Conservation (phyloP, 2,329 filamentous ascomycete genomes). For the Dactylellina leptospora region DNA sequence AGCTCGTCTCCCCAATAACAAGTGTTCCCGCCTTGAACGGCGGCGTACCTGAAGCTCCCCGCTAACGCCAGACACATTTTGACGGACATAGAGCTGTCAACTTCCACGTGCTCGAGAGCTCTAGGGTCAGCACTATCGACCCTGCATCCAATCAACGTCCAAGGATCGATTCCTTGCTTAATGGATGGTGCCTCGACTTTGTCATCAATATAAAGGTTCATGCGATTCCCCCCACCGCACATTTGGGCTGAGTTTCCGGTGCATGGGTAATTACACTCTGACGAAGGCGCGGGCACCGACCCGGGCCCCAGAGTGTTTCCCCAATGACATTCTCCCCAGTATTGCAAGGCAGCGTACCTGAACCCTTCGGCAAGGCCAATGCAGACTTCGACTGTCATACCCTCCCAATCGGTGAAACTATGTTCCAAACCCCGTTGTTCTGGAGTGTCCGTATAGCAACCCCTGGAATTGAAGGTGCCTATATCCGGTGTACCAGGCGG, state of each 20-base stretch:
- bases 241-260: neutral
- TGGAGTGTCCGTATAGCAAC: constrained; percentile 6
- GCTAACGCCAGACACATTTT: constrained; percentile 25
- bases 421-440: neutral
- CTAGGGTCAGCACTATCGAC: neutral
- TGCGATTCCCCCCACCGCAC: constrained; percentile 5
- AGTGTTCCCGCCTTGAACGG: constrained; percentile 16
- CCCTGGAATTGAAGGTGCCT: too few species aligned
- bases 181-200: constrained; percentile 13
- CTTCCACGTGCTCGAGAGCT: neutral
- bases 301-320: neutral
- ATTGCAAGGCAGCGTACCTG: constrained; percentile 2
- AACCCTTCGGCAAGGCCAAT: neutral
- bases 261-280: neutral
- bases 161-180: constrained; percentile 7
- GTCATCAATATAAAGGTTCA: neutral
- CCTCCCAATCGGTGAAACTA: neutral
- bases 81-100: constrained; percentile 13
- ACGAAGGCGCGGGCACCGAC: neutral
- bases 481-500: too few species aligned
- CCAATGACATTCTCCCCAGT: constrained; percentile 18
- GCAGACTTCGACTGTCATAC: constrained; percentile 10
- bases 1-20: constrained; percentile 34
- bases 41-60: constrained; percentile 11
- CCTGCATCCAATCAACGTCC: constrained; percentile 12